These are phyloP conservation scores for Diddensiella santjacobensis DNA, from an alignment of 805 yeast genomes.

Conservation along the genomic window DNA sequence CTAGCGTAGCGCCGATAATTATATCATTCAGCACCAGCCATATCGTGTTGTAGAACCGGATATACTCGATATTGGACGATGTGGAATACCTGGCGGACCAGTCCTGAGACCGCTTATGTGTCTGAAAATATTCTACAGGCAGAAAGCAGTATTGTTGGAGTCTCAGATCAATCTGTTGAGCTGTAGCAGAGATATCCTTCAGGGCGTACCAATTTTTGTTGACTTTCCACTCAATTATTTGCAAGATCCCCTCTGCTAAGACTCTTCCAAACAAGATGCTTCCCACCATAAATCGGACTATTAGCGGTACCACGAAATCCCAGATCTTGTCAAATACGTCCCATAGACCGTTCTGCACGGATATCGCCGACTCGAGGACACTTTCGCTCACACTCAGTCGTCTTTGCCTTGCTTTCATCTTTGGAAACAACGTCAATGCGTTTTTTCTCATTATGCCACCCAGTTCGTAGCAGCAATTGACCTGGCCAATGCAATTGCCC, in stretches of 20 bases:
- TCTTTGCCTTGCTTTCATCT: slow-evolving; percentile 19
- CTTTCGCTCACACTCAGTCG: slow-evolving; percentile 26
- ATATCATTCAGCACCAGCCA: slow-evolving; percentile 87
- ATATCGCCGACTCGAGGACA: slow-evolving; percentile 15
- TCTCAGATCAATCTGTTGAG: slow-evolving; percentile 76
- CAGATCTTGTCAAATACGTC: slow-evolving; percentile 6
- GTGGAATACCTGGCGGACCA: slow-evolving; percentile 35
- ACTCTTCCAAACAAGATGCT: slow-evolving; percentile 27
- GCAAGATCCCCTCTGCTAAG: slow-evolving; percentile 31
- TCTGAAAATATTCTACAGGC: slow-evolving; percentile 71
- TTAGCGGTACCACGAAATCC: slow-evolving; percentile 13
- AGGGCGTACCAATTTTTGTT: slow-evolving; percentile 21
- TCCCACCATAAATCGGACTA: slow-evolving; percentile 20
- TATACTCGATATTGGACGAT: slow-evolving; percentile 44
- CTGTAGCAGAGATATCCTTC: slow-evolving; percentile 52
- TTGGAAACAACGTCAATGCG: slow-evolving; percentile 28
- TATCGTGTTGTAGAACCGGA: slow-evolving; percentile 73
- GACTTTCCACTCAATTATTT: slow-evolving; percentile 30
- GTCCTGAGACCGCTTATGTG: slow-evolving; percentile 40
- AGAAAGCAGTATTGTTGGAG: slow-evolving; percentile 70
- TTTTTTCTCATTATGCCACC: slow-evolving; percentile 26
- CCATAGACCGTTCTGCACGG: slow-evolving; percentile 16
- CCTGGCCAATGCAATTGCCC: slow-evolving; percentile 30
- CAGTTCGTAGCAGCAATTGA: slow-evolving; percentile 37
- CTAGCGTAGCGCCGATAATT: slow-evolving; percentile 63